A percentile compares a stretch with the other conserved stretches of the same genome.
phyloP scores from a whole-genome alignment of 495 filamentous ascomycete genomes.

The Penicillium dipodomyicola region DNA sequence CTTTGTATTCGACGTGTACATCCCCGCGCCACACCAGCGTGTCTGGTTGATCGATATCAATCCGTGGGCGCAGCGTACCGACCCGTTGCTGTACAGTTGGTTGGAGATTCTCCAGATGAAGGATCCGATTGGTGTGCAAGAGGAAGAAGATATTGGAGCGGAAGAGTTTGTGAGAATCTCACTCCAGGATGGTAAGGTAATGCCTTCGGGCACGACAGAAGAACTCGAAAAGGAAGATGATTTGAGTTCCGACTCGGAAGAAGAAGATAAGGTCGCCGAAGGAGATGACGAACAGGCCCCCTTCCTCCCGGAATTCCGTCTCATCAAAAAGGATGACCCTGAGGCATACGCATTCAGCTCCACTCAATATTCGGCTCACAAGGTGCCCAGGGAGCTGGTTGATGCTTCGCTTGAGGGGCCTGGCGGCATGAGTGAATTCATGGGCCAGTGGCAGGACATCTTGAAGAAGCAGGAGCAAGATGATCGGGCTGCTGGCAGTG shows the following conservation, averaged over 20 bases:
- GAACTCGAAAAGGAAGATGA: constrained; percentile 22
- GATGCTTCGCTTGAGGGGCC: constrained; percentile 69
- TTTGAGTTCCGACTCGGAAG: constrained; percentile 25
- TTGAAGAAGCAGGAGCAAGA: constrained; percentile 55
- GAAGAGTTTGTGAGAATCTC: constrained; percentile 45
- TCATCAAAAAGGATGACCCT: constrained; percentile 79
- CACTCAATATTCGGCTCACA: constrained; percentile 90
- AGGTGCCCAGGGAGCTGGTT: constrained; percentile 90
- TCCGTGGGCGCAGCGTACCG: constrained; percentile 88
- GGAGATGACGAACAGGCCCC: constrained; percentile 56
- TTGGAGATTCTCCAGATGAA: constrained; percentile 73
- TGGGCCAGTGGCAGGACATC: constrained; percentile 81
- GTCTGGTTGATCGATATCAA: constrained; percentile 94
- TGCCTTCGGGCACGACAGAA: constrained; percentile 12
- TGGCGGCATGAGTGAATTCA: constrained; percentile 81
- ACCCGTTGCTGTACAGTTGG: constrained; percentile 89
- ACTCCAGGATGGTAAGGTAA: constrained; percentile 30
- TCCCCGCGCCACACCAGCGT: constrained; percentile 71
- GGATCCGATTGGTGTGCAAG: constrained; percentile 48
- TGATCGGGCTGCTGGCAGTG: constrained; percentile 44
- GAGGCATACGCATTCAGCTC: constrained; percentile 82
- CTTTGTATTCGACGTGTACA: constrained; percentile 88
- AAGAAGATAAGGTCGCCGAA: constrained; percentile 41
- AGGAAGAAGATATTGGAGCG: constrained; percentile 26
- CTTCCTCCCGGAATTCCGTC: constrained; percentile 71